Conservation (phyloP, 108 stramenopile species). For the Parietichytrium sp. region DNA sequence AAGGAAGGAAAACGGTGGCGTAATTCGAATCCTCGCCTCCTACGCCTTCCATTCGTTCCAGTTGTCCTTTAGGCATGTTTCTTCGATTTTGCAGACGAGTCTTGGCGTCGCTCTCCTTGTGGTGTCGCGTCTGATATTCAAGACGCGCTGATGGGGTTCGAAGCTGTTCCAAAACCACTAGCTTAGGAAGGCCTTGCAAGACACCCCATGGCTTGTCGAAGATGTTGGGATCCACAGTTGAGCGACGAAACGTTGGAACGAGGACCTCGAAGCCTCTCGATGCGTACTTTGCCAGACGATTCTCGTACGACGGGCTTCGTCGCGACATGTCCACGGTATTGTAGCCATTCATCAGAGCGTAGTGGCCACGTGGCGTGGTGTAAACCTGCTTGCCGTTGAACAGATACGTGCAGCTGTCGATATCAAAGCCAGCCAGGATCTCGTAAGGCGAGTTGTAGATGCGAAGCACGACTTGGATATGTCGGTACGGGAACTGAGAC, state of each 20-base stretch:
- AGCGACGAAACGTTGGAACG: neutral
- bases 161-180: slow-evolving; percentile 48
- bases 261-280: slow-evolving; percentile 50
- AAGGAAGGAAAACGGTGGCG: slow-evolving; percentile 56
- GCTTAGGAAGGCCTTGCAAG: slow-evolving; percentile 45
- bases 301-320: slow-evolving; percentile 60
- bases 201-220: slow-evolving; percentile 46
- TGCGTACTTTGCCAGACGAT: slow-evolving; percentile 60
- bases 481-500: slow-evolving; percentile 57
- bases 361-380: slow-evolving; percentile 51
- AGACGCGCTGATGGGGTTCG: slow-evolving; percentile 46
- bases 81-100: slow-evolving; percentile 36
- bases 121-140: slow-evolving; percentile 34
- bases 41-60: slow-evolving; percentile 34
- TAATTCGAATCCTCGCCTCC: slow-evolving; percentile 46
- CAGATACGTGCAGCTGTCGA: slow-evolving; percentile 54
- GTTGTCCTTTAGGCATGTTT: slow-evolving; percentile 39
- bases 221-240: slow-evolving; percentile 42
- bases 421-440: slow-evolving; percentile 59
- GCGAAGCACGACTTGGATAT: slow-evolving; percentile 56
- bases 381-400: slow-evolving; percentile 54
- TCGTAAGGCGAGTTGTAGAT: slow-evolving; percentile 57
- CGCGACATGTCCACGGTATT: slow-evolving; percentile 57
- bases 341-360: slow-evolving; percentile 51
- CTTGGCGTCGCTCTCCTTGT: slow-evolving; percentile 40